phyloP scores from a whole-genome alignment of 441 rosid genomes.

The Aleurites moluccanus region DNA sequence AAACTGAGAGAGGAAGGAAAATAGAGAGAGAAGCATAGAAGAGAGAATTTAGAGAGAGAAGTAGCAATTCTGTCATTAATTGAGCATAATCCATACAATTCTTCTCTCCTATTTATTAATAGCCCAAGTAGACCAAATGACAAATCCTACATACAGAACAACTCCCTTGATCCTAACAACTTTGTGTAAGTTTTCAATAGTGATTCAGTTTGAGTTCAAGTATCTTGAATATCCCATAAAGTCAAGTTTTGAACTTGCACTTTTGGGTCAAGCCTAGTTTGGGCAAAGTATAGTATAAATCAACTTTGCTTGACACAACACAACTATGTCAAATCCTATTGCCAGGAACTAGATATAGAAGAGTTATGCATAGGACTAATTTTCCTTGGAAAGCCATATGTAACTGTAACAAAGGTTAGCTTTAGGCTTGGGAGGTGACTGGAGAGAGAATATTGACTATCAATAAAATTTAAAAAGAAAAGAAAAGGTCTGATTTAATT shows the following conservation, averaged over 20 bases:
- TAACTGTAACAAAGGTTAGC: not conserved
- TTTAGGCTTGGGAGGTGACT: not conserved
- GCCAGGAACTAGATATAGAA: not conserved
- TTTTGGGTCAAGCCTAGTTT: not conserved
- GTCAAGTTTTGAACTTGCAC: not conserved
- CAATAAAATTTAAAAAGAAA: not conserved
- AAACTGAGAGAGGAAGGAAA: too few relatives aligned
- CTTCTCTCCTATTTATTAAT: too few relatives aligned
- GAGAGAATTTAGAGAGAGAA: too few relatives aligned
- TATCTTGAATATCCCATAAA: not conserved
- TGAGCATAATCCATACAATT: too few relatives aligned
- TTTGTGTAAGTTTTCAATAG: not conserved
- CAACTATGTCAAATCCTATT: not conserved
- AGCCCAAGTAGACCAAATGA: too few relatives aligned
- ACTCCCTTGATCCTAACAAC: too few relatives aligned
- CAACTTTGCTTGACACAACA: not conserved
- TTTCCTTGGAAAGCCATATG: not conserved
- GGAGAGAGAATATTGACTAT: conserved; percentile 1
- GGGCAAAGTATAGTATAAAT: not conserved
- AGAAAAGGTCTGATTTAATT: not conserved
- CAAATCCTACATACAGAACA: too few relatives aligned
- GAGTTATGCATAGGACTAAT: not conserved
- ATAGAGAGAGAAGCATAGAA: too few relatives aligned
- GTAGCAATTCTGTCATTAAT: too few relatives aligned
- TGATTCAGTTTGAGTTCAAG: not conserved